These are phyloP conservation scores for Venturia aucupariae DNA, from an alignment of 2,329 filamentous ascomycete species.

Conservation along the genomic window DNA sequence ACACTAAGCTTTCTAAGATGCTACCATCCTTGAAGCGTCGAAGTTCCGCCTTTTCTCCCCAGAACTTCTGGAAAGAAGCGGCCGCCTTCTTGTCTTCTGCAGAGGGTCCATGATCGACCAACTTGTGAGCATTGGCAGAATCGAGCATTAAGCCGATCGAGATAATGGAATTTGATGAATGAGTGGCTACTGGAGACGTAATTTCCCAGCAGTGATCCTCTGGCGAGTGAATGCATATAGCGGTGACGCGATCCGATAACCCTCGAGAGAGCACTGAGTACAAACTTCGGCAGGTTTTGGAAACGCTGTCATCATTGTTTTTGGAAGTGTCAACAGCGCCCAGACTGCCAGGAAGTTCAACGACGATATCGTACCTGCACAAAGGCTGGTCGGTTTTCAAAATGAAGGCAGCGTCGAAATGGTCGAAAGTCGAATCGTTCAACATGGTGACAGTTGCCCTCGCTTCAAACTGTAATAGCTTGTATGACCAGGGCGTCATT, in stretches of 20 bases:
- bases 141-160: constrained; percentile 64
- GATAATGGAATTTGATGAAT: constrained; percentile 31
- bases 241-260: constrained; percentile 62
- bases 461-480: constrained; percentile 63
- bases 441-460: constrained; percentile 64
- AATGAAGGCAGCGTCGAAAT: constrained; percentile 82
- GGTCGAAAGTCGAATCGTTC: constrained; percentile 62
- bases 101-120: constrained; percentile 79
- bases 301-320: not conserved
- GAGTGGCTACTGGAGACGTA: constrained; percentile 17
- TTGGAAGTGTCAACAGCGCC: not conserved
- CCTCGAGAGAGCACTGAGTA: constrained; percentile 60
- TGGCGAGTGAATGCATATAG: constrained; percentile 41
- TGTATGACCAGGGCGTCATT: constrained; percentile 79
- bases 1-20: constrained; percentile 86
- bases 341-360: constrained; percentile 25
- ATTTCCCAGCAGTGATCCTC: constrained; percentile 28
- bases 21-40: constrained; percentile 91
- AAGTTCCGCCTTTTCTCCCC: constrained; percentile 88
- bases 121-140: constrained; percentile 59
- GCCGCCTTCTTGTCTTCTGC: constrained; percentile 80
- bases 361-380: constrained; percentile 46
- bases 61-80: constrained; percentile 76
- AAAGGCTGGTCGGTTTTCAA: constrained; percentile 43
- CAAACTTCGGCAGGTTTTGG: constrained; percentile 40